Evolutionary conservation across 805 yeast species (phyloP).

Genomic region (Blastobotrys attinorum): DNA sequence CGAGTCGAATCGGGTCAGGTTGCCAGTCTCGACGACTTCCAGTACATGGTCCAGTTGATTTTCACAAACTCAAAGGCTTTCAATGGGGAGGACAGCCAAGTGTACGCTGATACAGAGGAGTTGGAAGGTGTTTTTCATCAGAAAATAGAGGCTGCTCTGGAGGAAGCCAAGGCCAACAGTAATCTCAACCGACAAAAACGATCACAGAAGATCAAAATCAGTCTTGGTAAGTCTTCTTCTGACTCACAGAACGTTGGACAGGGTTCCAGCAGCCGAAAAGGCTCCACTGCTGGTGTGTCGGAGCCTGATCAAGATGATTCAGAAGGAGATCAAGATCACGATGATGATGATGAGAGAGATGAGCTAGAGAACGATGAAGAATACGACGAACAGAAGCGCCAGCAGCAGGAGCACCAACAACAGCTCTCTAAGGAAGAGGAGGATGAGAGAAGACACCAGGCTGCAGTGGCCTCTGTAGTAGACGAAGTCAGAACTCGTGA

Average conservation of each 20-base stretch:
- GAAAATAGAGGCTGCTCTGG: slow-evolving; percentile 15
- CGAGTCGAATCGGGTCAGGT: slow-evolving; percentile 47
- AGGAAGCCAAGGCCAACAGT: slow-evolving; percentile 6
- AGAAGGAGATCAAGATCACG: slow-evolving; percentile 1
- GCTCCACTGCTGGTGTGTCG: background rate
- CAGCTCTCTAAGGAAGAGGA: slow-evolving; percentile 4
- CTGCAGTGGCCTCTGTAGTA: too few relatives aligned
- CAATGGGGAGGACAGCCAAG: slow-evolving; percentile 65
- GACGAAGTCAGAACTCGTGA: slow-evolving; percentile 16
- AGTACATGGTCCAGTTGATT: slow-evolving; percentile 50
- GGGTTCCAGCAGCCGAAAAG: background rate
- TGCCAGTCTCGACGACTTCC: slow-evolving; percentile 49
- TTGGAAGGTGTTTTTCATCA: slow-evolving; percentile 44
- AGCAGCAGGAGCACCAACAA: slow-evolving; percentile 8
- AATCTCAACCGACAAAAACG: too few relatives aligned
- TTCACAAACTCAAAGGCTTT: slow-evolving; percentile 73
- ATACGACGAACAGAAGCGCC: slow-evolving; percentile 1
- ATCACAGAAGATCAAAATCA: slow-evolving; percentile 2
- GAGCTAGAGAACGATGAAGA: background rate
- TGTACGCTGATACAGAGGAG: slow-evolving; percentile 61
- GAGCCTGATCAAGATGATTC: background rate
- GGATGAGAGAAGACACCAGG: slow-evolving; percentile 6
- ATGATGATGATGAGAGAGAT: slow-evolving; percentile 7
- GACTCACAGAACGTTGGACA: background rate
- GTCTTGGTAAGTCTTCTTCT: background rate